A percentile compares a stretch with the other conserved stretches of the same genome.
These are phyloP conservation scores for Elaeis guineensis DNA, from an alignment of 176 grass and related monocot species.

Conservation along the genomic window DNA sequence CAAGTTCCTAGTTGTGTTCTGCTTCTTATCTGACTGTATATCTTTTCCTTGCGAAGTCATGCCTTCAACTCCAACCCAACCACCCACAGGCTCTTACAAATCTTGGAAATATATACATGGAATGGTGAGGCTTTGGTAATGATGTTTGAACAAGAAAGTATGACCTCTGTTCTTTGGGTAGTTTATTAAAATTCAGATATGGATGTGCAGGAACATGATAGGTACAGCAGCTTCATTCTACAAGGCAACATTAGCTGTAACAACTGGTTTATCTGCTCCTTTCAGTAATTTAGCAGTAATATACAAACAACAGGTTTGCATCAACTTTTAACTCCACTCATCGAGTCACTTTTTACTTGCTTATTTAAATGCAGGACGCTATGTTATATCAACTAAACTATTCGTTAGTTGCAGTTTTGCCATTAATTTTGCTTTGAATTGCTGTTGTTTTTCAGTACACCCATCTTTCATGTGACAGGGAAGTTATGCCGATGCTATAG, in stretches of 20 bases:
- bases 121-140: conserved; percentile 48
- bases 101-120: conserved; percentile 91
- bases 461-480: conserved; percentile 32
- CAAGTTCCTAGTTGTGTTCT: neutral
- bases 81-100: conserved; percentile 89
- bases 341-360: too few relatives aligned
- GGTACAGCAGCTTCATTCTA: conserved; percentile 66
- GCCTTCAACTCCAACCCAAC: conserved; percentile 71
- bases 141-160: too few relatives aligned
- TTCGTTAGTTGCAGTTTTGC: too few relatives aligned
- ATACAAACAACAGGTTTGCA: conserved; percentile 81
- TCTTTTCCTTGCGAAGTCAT: conserved; percentile 41
- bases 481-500: conserved; percentile 83
- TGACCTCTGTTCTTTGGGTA: neutral
- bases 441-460: too few relatives aligned
- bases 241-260: conserved; percentile 73
- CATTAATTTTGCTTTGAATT: too few relatives aligned
- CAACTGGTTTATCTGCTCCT: conserved; percentile 76
- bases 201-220: conserved; percentile 54
- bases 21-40: neutral
- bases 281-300: conserved; percentile 88
- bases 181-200: conserved; percentile 6
- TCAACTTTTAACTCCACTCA: too few relatives aligned
- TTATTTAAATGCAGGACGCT: too few relatives aligned
- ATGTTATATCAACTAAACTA: too few relatives aligned